These are phyloP conservation scores for Millerozyma miso DNA, from an alignment of 805 yeast genomes.

Conservation along the genomic window DNA sequence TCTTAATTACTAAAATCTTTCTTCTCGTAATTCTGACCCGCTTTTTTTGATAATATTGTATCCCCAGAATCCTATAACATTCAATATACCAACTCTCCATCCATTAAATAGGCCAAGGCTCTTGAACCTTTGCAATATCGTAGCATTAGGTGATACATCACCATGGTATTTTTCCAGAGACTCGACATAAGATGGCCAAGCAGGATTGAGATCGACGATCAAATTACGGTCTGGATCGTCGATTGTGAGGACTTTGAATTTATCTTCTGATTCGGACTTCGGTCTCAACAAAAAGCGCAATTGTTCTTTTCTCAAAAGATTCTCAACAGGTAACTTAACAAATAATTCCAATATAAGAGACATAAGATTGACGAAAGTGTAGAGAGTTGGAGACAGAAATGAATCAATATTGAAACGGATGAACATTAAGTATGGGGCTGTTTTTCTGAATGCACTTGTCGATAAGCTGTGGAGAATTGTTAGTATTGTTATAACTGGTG, in stretches of 20 bases:
- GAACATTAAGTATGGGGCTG: constrained; percentile 64
- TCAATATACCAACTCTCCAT: constrained; percentile 83
- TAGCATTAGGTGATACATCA: constrained; percentile 26
- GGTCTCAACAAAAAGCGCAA: constrained; percentile 53
- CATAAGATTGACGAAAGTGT: constrained; percentile 53
- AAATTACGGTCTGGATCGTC: constrained; percentile 43
- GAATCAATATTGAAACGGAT: constrained; percentile 62
- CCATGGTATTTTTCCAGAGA: constrained; percentile 10
- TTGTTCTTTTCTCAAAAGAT: constrained; percentile 80
- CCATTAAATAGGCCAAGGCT: constrained; percentile 63
- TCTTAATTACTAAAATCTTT: constrained; percentile 17
- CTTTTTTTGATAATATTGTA: constrained; percentile 52
- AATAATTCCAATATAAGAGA: constrained; percentile 67
- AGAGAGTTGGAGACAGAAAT: constrained; percentile 56
- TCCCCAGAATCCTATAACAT: constrained; percentile 82
- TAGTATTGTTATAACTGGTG: constrained; percentile 29
- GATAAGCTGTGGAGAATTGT: constrained; percentile 62
- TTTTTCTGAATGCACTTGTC: constrained; percentile 54
- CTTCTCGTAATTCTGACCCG: constrained; percentile 37
- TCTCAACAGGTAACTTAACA: constrained; percentile 82
- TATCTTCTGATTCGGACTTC: constrained; percentile 33
- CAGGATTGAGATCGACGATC: constrained; percentile 49
- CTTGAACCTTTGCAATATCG: constrained; percentile 31
- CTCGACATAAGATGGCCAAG: constrained; percentile 42
- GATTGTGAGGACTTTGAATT: constrained; percentile 38